Evolutionary conservation across 2,329 filamentous ascomycete genomes (phyloP).

Genomic region (Leptographium radiaticola): DNA sequence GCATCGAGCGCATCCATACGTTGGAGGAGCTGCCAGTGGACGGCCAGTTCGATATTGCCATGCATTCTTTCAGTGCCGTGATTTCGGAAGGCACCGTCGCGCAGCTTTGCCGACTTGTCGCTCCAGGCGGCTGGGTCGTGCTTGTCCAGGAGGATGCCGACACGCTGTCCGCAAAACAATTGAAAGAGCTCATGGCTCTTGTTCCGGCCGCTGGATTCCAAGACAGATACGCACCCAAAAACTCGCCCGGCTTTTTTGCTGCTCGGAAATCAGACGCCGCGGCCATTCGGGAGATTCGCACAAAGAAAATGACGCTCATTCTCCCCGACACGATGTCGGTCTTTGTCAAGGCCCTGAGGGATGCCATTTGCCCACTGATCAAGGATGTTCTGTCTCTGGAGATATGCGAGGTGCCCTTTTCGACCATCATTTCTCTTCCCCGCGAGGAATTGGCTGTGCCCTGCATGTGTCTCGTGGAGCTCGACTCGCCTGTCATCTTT

Average conservation of each 20-base stretch:
- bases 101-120: neutral
- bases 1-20: constrained; percentile 4
- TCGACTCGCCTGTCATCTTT: constrained; percentile 20
- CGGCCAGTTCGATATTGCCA: neutral
- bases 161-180: neutral
- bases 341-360: neutral
- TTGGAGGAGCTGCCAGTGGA: neutral
- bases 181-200: neutral
- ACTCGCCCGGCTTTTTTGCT: neutral
- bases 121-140: constrained; percentile 5
- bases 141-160: constrained; percentile 1
- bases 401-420: neutral
- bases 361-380: neutral
- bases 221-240: too few relatives aligned
- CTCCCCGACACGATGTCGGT: constrained; percentile 4
- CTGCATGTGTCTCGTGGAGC: constrained; percentile 34
- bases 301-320: constrained; percentile 1
- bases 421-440: neutral
- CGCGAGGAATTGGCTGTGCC: constrained; percentile 14
- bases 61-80: neutral
- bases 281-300: neutral
- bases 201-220: neutral
- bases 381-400: neutral
- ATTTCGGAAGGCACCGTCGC: neutral
- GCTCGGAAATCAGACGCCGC: neutral